These are phyloP conservation scores for Cutaneotrichosporon spelunceum DNA, from an alignment of 1,284 basidiomycete species.

Conservation along the genomic window DNA sequence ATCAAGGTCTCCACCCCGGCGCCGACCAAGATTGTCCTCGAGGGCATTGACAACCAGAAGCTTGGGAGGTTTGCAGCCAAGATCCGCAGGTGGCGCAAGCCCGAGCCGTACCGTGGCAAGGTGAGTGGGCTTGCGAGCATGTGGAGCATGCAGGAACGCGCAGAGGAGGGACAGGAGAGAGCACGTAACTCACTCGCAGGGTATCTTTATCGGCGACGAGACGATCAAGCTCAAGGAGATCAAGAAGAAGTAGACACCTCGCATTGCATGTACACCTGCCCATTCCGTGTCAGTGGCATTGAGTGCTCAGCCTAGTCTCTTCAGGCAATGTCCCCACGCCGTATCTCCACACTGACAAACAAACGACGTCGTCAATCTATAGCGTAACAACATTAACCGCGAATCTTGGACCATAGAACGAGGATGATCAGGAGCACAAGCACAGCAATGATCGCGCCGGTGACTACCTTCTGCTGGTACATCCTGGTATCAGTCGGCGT, in stretches of 20 bases:
- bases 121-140: conserved; percentile 55
- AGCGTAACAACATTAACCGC: conserved; percentile 12
- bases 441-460: conserved; percentile 51
- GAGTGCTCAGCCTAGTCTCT: not conserved
- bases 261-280: conserved; percentile 28
- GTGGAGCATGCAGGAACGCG: not conserved
- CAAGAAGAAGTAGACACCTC: conserved; percentile 79
- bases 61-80: conserved; percentile 84
- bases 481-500: conserved; percentile 35
- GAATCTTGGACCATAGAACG: conserved; percentile 51
- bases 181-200: conserved; percentile 54
- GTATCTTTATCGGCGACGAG: conserved; percentile 86
- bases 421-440: conserved; percentile 51
- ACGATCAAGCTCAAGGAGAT: conserved; percentile 83
- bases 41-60: conserved; percentile 58
- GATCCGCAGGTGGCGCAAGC: conserved; percentile 77
- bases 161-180: not conserved
- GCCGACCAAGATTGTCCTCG: conserved; percentile 56
- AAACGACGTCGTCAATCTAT: not conserved
- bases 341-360: not conserved
- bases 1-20: conserved; percentile 61
- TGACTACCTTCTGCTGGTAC: conserved; percentile 53
- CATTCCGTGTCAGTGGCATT: conserved; percentile 2
- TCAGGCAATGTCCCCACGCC: not conserved
- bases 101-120: conserved; percentile 97